Evolutionary conservation across 2,329 filamentous ascomycete genomes (phyloP).

Genomic region (Aureobasidium sp.): DNA sequence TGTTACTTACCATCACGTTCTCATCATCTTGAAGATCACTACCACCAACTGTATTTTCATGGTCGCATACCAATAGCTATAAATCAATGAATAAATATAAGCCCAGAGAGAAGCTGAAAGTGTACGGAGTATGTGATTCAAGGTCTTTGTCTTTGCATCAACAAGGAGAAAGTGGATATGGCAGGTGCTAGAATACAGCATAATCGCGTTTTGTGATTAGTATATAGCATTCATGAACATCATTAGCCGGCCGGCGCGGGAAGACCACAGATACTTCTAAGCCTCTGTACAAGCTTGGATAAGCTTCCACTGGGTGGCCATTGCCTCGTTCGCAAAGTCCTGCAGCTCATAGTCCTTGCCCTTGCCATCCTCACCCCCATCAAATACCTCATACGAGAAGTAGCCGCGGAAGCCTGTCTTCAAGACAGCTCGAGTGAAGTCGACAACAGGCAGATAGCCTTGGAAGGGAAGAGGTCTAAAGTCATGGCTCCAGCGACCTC

Average conservation of each 20-base stretch:
- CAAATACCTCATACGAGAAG: conserved; percentile 66
- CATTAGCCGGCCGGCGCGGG: not conserved
- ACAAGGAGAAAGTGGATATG: too few relatives aligned
- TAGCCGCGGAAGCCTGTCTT: conserved; percentile 60
- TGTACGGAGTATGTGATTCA: not conserved
- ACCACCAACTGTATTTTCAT: not conserved
- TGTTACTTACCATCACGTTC: not conserved
- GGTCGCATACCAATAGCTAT: too few relatives aligned
- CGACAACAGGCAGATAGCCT: conserved; percentile 62
- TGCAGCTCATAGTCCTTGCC: conserved; percentile 46
- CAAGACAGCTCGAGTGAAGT: conserved; percentile 59
- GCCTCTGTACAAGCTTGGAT: conserved; percentile 32
- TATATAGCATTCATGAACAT: not conserved
- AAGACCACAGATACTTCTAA: not conserved
- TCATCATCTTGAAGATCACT: not conserved
- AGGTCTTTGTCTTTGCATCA: not conserved
- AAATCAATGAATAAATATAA: not conserved
- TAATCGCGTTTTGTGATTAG: not conserved
- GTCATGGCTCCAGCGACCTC: conserved; percentile 65
- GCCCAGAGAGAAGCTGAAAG: not conserved
- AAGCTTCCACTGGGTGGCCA: conserved; percentile 32
- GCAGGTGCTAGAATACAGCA: not conserved
- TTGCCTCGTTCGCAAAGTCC: conserved; percentile 28
- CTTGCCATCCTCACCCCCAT: conserved; percentile 50
- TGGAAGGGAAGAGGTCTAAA: conserved; percentile 63